Evolutionary conservation across 768 basidiomycete genomes (phyloP).

Genomic region (Hortiboletus flavorubellus): DNA sequence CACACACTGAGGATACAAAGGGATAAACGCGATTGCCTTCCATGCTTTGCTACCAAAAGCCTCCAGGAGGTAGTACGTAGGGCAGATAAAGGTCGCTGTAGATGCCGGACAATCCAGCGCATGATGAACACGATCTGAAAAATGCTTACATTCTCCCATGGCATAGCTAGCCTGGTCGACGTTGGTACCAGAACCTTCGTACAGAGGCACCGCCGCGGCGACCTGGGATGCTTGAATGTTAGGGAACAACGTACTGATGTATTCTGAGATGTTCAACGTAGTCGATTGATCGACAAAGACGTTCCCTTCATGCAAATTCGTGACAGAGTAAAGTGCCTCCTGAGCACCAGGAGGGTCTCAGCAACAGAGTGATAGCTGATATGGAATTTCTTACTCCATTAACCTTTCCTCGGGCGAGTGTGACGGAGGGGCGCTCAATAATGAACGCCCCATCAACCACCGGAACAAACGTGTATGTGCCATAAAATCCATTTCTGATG

Average conservation of each 20-base stretch:
- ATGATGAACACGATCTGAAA: not conserved
- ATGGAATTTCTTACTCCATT: slow-evolving; percentile 4
- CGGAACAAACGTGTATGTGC: slow-evolving; percentile 6
- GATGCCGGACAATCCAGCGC: not conserved
- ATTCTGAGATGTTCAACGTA: not conserved
- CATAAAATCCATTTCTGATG: not conserved
- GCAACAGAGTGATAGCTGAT: too few relatives aligned
- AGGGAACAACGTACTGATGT: slow-evolving; percentile 1
- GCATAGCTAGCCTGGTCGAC: not conserved
- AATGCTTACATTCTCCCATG: slow-evolving; percentile 2
- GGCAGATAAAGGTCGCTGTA: slow-evolving; percentile 7
- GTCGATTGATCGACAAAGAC: not conserved
- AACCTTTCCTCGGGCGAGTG: not conserved
- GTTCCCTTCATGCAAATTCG: slow-evolving; percentile 2
- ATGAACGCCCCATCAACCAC: slow-evolving; percentile 7
- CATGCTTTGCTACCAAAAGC: slow-evolving; percentile 1
- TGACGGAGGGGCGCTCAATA: slow-evolving; percentile 1
- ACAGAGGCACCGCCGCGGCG: not conserved
- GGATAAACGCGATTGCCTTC: not conserved
- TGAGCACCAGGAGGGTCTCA: not conserved
- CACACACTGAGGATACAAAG: too few relatives aligned
- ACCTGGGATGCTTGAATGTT: not conserved
- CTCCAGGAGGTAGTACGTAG: slow-evolving; percentile 1
- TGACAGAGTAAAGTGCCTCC: slow-evolving; percentile 6
- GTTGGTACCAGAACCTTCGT: not conserved